Evolutionary conservation across 2,329 filamentous ascomycete genomes (phyloP).

Genomic region (Hypoxylon sp.): DNA sequence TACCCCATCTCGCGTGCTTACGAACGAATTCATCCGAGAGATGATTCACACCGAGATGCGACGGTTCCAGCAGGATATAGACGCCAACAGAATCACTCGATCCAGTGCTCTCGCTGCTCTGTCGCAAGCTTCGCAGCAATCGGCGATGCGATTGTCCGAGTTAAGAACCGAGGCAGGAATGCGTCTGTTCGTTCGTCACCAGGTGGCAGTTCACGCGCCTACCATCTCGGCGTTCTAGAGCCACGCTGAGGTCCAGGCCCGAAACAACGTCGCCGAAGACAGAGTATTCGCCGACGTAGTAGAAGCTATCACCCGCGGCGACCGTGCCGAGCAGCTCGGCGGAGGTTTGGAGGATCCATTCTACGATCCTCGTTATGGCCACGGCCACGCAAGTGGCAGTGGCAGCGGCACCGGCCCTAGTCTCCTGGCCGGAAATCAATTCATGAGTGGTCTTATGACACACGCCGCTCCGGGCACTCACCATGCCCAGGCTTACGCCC

Average conservation of each 20-base stretch:
- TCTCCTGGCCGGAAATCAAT: neutral
- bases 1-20: constrained; percentile 22
- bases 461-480: neutral
- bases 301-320: constrained; percentile 18
- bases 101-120: constrained; percentile 6
- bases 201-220: constrained; percentile 30
- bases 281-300: constrained; percentile 11
- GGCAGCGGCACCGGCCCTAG: neutral
- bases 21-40: constrained; percentile 18
- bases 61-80: constrained; percentile 17
- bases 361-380: constrained; percentile 4
- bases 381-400: neutral
- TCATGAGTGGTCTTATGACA: neutral
- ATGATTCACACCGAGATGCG: constrained; percentile 28
- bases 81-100: constrained; percentile 3
- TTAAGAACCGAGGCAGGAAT: constrained; percentile 21
- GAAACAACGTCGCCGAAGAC: constrained; percentile 23
- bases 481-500: neutral
- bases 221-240: constrained; percentile 37
- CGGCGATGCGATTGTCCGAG: constrained; percentile 1
- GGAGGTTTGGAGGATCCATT: constrained; percentile 33
- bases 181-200: constrained; percentile 24
- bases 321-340: constrained; percentile 12
- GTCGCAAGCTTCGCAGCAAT: neutral
- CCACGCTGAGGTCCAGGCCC: constrained; percentile 25